A percentile compares a stretch with the other conserved stretches of the same genome.
phyloP scores from a whole-genome alignment of 1,284 basidiomycete genomes.

The Ceratobasidium sp. region DNA sequence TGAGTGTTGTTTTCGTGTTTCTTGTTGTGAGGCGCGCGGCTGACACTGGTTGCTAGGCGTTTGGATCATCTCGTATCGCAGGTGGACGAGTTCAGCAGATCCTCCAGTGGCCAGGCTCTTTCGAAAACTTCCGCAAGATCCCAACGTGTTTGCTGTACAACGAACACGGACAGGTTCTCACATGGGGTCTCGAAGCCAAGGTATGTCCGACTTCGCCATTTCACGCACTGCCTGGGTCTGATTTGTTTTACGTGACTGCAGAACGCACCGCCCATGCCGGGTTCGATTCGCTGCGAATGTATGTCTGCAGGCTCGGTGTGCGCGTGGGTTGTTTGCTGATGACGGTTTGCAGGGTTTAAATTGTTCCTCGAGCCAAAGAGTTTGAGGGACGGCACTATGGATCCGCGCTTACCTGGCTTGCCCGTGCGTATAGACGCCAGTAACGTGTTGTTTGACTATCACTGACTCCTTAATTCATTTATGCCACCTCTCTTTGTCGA shows the following conservation, averaged over 20 bases:
- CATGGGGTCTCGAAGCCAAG: constrained; percentile 84
- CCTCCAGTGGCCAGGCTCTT: constrained; percentile 78
- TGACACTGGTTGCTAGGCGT: constrained; percentile 57
- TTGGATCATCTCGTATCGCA: constrained; percentile 82
- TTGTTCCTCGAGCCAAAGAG: constrained; percentile 81
- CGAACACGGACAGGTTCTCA: constrained; percentile 70
- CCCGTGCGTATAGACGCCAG: constrained; percentile 62
- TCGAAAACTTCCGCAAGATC: constrained; percentile 82
- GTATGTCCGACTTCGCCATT: not conserved
- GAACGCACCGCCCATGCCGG: constrained; percentile 72
- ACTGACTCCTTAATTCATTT: not conserved
- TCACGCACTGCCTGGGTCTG: not conserved
- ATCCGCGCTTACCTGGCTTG: constrained; percentile 78
- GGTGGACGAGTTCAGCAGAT: constrained; percentile 80
- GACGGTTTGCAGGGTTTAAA: constrained; percentile 66
- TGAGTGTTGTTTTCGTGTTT: constrained; percentile 56
- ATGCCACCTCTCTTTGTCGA: constrained; percentile 9
- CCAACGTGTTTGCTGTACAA: constrained; percentile 83
- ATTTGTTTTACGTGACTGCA: not conserved
- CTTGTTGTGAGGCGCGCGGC: not conserved
- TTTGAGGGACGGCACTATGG: constrained; percentile 71
- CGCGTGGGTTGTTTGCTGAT: constrained; percentile 41
- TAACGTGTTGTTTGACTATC: not conserved
- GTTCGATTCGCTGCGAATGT: constrained; percentile 76
- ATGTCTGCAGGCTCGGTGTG: not conserved